These are phyloP conservation scores for Coemansia sp. DNA, from an alignment of 192 early-diverging fungal genomes.

Conservation along the genomic window DNA sequence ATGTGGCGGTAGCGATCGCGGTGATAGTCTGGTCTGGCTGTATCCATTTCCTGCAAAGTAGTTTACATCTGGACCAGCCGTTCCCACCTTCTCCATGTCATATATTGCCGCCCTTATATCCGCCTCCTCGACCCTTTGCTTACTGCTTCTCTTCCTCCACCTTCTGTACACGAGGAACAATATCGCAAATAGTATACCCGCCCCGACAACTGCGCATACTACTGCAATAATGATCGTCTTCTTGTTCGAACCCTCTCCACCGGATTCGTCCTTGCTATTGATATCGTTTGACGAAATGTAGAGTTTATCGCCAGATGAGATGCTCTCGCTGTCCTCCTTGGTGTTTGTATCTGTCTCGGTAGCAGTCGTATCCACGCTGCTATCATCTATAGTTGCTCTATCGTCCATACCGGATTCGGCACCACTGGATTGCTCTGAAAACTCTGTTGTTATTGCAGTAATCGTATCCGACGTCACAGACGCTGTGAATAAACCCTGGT, in stretches of 20 bases:
- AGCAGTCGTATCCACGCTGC: no score
- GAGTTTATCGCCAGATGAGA: background rate
- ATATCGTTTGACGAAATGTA: background rate
- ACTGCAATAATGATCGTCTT: constrained; percentile 7
- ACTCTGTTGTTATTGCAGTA: background rate
- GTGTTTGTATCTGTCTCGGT: no score
- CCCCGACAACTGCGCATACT: background rate
- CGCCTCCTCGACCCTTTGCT: background rate
- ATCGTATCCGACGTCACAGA: background rate
- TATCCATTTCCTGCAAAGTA: background rate
- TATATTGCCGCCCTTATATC: background rate
- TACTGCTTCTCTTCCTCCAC: background rate
- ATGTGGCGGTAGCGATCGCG: no score
- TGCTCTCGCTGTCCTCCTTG: background rate
- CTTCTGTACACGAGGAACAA: background rate
- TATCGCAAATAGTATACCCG: background rate
- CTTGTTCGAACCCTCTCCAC: background rate
- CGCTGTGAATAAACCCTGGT: background rate
- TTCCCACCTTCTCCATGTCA: background rate
- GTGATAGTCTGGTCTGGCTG: background rate
- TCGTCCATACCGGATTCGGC: background rate
- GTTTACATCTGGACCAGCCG: background rate
- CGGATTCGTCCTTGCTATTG: background rate
- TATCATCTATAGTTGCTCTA: background rate
- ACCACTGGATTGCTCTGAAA: background rate